Evolutionary conservation across 164 flowering plant species (phyloP).

Genomic region (Pachysandra terminalis): DNA sequence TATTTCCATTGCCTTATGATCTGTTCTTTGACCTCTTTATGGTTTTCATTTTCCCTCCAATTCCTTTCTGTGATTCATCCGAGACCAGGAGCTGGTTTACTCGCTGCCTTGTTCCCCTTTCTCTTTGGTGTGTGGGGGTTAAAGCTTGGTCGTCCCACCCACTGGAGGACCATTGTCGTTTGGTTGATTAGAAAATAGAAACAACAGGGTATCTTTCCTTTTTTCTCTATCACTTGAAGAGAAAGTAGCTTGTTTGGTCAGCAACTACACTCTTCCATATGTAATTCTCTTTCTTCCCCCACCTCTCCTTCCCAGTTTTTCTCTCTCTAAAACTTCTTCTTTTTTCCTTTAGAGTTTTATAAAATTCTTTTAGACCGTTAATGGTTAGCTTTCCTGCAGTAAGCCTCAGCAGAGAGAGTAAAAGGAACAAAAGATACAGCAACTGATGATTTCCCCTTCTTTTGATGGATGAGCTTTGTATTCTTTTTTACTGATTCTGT

Average conservation of each 20-base stretch:
- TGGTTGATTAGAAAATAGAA: constrained; percentile 48
- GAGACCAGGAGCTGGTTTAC: constrained; percentile 13
- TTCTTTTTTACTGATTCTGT: constrained; percentile 23
- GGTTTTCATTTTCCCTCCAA: constrained; percentile 7
- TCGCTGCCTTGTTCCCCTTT: constrained; percentile 26
- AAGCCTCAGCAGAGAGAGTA: constrained; percentile 20
- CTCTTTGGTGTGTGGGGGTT: constrained; percentile 32
- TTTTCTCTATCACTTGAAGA: constrained; percentile 24
- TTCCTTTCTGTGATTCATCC: not conserved
- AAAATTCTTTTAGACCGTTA: constrained; percentile 29
- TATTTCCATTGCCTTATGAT: too few relatives aligned
- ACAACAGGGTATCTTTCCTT: constrained; percentile 30
- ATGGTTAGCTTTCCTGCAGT: constrained; percentile 33
- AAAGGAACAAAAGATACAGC: constrained; percentile 11
- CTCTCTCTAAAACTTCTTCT: not conserved
- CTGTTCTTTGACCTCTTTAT: too few relatives aligned
- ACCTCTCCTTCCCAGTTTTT: constrained; percentile 26
- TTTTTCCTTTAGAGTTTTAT: too few relatives aligned
- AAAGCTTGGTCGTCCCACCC: constrained; percentile 37
- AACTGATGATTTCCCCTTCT: constrained; percentile 37
- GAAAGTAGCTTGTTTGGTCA: constrained; percentile 69
- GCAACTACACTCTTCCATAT: constrained; percentile 36
- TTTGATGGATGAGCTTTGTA: constrained; percentile 24
- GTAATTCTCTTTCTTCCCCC: constrained; percentile 16
- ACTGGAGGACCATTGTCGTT: constrained; percentile 45